Evolutionary conservation across 176 grass and related monocot species (phyloP).

Genomic region (Avena eriantha): DNA sequence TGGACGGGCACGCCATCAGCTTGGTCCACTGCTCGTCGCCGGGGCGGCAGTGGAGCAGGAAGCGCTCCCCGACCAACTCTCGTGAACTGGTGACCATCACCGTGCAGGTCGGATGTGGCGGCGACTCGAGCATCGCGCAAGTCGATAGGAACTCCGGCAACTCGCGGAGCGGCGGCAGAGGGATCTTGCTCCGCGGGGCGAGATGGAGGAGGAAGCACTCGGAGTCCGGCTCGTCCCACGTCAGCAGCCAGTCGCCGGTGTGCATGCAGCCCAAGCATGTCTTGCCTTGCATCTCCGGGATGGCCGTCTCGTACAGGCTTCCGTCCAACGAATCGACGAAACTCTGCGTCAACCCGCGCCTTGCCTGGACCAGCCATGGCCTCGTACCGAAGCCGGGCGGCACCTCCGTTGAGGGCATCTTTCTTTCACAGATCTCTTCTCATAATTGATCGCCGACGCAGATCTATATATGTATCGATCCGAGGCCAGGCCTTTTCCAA

Average conservation of each 20-base stretch:
- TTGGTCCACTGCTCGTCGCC: background rate
- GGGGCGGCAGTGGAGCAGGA: background rate
- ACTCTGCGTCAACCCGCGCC: background rate
- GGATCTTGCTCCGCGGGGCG: background rate
- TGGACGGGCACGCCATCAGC: background rate
- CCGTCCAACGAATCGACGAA: background rate
- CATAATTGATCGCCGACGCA: too few relatives aligned
- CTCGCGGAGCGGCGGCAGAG: background rate
- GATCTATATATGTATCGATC: too few relatives aligned
- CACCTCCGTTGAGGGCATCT: background rate
- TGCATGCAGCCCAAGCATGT: background rate
- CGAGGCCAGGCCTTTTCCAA: too few relatives aligned
- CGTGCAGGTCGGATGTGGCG: background rate
- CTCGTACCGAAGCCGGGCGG: background rate
- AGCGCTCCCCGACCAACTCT: background rate
- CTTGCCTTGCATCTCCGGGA: background rate
- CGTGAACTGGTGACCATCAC: background rate
- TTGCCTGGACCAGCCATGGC: background rate
- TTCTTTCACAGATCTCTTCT: too few relatives aligned
- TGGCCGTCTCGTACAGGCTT: background rate
- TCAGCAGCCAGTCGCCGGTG: conserved; percentile 5
- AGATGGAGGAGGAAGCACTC: background rate
- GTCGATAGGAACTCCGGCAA: background rate
- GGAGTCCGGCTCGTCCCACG: background rate
- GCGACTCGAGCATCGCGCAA: background rate